These are phyloP conservation scores for Hymenotorrendiella dingleyae DNA, from an alignment of 2,329 filamentous ascomycete species.

Conservation along the genomic window DNA sequence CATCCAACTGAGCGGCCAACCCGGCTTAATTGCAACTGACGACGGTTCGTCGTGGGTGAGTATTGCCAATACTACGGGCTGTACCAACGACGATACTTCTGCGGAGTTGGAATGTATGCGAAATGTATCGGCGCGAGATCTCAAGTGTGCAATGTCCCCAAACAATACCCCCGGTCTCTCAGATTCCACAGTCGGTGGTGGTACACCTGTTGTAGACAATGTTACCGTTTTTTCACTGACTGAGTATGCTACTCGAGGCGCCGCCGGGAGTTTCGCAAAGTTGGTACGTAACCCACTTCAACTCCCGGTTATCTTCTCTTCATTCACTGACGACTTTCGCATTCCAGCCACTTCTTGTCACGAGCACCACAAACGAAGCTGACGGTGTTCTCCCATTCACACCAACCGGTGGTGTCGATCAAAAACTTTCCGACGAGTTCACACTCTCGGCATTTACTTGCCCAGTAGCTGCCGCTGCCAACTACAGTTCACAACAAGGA, in stretches of 20 bases:
- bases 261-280: conserved; percentile 2
- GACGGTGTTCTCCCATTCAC: conserved; percentile 8
- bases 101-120: conserved; percentile 5
- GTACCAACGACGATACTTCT: not conserved
- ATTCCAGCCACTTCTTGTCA: conserved; percentile 5
- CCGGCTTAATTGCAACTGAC: not conserved
- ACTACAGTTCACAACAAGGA: not conserved
- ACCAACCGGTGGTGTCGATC: conserved; percentile 2
- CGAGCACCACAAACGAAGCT: conserved; percentile 3
- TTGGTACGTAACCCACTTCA: not conserved
- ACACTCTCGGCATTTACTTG: conserved; percentile 5
- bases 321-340: too few relatives aligned
- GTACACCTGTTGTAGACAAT: conserved; percentile 7
- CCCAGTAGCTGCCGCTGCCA: conserved; percentile 1
- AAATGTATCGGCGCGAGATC: not conserved
- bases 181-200: not conserved
- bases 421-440: conserved; percentile 2
- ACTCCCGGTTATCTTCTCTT: too few relatives aligned
- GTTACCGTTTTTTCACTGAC: conserved; percentile 3
- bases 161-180: conserved; percentile 1
- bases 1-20: not conserved
- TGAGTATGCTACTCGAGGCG: conserved; percentile 3
- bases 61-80: not conserved
- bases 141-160: conserved; percentile 2
- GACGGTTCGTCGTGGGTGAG: not conserved